Base-by-base conservation (phyloP, 805 yeast species). In the Ogataea pilisensis region DNA sequence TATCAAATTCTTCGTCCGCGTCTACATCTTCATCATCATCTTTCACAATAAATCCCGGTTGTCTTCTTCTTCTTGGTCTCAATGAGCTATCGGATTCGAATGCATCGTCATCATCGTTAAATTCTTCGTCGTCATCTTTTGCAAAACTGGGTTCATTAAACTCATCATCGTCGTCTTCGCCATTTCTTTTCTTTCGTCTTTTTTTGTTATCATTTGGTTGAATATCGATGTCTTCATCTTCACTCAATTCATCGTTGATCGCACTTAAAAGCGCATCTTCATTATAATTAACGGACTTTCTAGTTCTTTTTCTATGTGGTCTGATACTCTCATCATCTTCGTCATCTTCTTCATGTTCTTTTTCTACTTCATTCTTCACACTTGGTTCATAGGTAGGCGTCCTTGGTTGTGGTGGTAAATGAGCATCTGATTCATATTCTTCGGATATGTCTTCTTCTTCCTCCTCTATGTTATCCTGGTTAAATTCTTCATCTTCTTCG, bases 241-340 rank as follows among this genome's bases (percentile, higher is more conserved):
- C 46, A 13, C 60, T 67, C 11, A 49, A 36, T 25, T 50, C 58
- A 21, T 51, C 61, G 19, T 54, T 57, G 2, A 61, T 33, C 5
- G 45, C 57, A 17, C 51, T 53, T 13, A 57, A 42, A 2, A 46
- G 45, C 14, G 48, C 53, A 39, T 63, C 67, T 42, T 63, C 67
- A 36, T 63, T 63, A 35, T 63, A 63, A 39, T 61, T 63, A 20
- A 63, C 57, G 11, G 52, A 35, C 28, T 51, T 51, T 22, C 59
- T 50, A 56, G 68, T 35, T 36, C 64, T 53, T 35, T 55, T 59
- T 31, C 61, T 46, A 29, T 53, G 55, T 12, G 53, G 46, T 47
- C 49, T 58, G 31, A 39, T 33, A 8, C 27, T 41, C 25, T 50
- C 57, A 13, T 53, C 53, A 4, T 51, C 58, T 4, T 48, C 57